Percentiles rank a stretch among this genome's conserved stretches.
These are phyloP conservation scores for Ploettnerulaceae sp. DNA, from an alignment of 2,329 filamentous ascomycete species.

Conservation along the genomic window DNA sequence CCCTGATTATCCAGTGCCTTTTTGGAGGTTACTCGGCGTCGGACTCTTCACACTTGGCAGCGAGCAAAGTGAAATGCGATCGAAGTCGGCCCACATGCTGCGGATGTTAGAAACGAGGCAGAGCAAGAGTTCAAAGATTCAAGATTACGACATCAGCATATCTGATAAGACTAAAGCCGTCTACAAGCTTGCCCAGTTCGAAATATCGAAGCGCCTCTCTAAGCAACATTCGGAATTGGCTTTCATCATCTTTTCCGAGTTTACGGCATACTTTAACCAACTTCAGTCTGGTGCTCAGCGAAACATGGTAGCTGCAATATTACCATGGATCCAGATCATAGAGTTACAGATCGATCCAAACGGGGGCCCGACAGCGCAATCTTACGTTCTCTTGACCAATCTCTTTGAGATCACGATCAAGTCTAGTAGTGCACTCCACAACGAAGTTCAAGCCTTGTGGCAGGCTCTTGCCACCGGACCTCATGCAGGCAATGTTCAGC, in stretches of 20 bases:
- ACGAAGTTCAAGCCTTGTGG: conserved; percentile 96
- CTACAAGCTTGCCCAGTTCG: conserved; percentile 95
- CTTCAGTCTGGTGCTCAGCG: conserved; percentile 77
- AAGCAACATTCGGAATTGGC: conserved; percentile 85
- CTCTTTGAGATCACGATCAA: conserved; percentile 95
- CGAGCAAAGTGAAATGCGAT: conserved; percentile 81
- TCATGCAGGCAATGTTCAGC: conserved; percentile 86
- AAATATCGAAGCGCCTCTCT: conserved; percentile 85
- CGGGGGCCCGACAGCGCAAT: conserved; percentile 82
- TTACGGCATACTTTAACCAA: conserved; percentile 87
- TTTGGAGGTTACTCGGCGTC: conserved; percentile 86
- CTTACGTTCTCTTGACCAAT: conserved; percentile 92
- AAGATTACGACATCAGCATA: conserved; percentile 97
- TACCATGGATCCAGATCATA: conserved; percentile 94
- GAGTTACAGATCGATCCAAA: conserved; percentile 89
- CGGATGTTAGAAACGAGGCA: conserved; percentile 79
- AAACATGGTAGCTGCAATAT: conserved; percentile 88
- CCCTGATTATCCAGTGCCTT: conserved; percentile 75
- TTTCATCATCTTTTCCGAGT: conserved; percentile 94
- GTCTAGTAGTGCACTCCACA: conserved; percentile 81
- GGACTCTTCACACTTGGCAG: conserved; percentile 91
- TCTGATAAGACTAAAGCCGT: conserved; percentile 98
- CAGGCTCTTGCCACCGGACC: conserved; percentile 91
- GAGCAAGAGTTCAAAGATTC: conserved; percentile 80
- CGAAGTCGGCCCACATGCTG: conserved; percentile 78